These are phyloP conservation scores for Pseudozyma pruni DNA, from an alignment of 1,284 basidiomycete species.

Conservation along the genomic window DNA sequence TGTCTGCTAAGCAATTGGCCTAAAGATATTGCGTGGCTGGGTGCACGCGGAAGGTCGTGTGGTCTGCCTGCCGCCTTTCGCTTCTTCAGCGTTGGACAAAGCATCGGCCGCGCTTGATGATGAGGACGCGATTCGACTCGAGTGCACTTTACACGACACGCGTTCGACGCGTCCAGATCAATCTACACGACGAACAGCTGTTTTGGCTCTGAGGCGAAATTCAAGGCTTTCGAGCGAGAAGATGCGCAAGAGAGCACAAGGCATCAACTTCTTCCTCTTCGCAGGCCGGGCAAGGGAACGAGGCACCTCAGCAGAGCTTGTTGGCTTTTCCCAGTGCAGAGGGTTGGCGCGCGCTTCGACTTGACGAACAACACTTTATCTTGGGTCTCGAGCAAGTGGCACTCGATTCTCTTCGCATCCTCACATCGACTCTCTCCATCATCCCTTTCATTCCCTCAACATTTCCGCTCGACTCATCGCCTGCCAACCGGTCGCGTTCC, in stretches of 20 bases:
- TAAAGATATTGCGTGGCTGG: too few relatives aligned
- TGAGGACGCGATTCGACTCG: constrained; percentile 1
- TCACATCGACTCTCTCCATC: constrained; percentile 24
- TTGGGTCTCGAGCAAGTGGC: too few relatives aligned
- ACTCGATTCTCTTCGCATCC: constrained; percentile 73
- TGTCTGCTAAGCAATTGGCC: too few relatives aligned
- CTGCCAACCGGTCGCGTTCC: too few relatives aligned
- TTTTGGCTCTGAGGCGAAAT: constrained; percentile 1
- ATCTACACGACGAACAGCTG: constrained; percentile 34
- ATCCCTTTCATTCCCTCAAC: constrained; percentile 14
- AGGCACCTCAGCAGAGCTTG: constrained; percentile 52
- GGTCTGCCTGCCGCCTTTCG: too few relatives aligned
- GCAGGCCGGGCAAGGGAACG: constrained; percentile 69
- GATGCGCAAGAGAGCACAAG: constrained; percentile 6
- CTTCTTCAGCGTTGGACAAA: too few relatives aligned
- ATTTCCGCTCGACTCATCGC: too few relatives aligned
- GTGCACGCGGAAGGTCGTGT: too few relatives aligned
- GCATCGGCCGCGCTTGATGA: background rate
- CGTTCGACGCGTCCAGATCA: constrained; percentile 29
- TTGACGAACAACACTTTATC: constrained; percentile 6
- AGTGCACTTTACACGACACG: constrained; percentile 41
- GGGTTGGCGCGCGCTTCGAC: constrained; percentile 1
- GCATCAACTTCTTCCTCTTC: constrained; percentile 2
- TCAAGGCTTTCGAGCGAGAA: constrained; percentile 9
- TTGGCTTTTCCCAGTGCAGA: too few relatives aligned